A percentile compares a stretch with the other conserved stretches of the same genome.
These are phyloP conservation scores for Dryas drummondii DNA, from an alignment of 306 rosid genomes.

Conservation along the genomic window DNA sequence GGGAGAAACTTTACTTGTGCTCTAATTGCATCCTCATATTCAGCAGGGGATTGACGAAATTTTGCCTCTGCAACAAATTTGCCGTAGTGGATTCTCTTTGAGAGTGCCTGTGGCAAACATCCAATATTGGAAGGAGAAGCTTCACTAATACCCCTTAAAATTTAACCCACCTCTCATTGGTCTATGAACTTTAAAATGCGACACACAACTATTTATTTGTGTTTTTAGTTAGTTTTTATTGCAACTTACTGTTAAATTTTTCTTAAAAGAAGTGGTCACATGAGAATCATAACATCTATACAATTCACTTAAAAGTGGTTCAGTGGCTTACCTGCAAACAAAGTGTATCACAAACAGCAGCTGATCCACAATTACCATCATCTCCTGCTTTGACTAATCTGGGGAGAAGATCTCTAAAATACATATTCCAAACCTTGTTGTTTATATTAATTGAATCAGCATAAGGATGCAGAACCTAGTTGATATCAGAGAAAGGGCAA, in stretches of 20 bases:
- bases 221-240: neutral
- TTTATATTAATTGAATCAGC: slow-evolving; percentile 55
- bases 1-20: slow-evolving; percentile 30
- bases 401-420: slow-evolving; percentile 55
- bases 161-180: too few species aligned
- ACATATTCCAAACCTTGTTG: slow-evolving; percentile 45
- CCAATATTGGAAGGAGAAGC: neutral
- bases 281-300: neutral
- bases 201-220: neutral
- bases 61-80: slow-evolving; percentile 68
- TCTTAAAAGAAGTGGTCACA: neutral
- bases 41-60: slow-evolving; percentile 36
- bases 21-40: slow-evolving; percentile 46
- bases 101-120: slow-evolving; percentile 40
- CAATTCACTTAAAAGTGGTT: slow-evolving; percentile 1
- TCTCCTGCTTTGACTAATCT: slow-evolving; percentile 49
- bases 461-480: slow-evolving; percentile 55
- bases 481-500: slow-evolving; percentile 17
- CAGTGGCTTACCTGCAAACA: slow-evolving; percentile 53
- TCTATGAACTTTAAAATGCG: neutral
- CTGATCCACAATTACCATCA: slow-evolving; percentile 54
- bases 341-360: slow-evolving; percentile 56
- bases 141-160: neutral
- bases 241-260: neutral
- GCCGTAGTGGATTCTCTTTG: slow-evolving; percentile 64